phyloP scores from a whole-genome alignment of 1,284 basidiomycete species.

The Ustilago bromivora region DNA sequence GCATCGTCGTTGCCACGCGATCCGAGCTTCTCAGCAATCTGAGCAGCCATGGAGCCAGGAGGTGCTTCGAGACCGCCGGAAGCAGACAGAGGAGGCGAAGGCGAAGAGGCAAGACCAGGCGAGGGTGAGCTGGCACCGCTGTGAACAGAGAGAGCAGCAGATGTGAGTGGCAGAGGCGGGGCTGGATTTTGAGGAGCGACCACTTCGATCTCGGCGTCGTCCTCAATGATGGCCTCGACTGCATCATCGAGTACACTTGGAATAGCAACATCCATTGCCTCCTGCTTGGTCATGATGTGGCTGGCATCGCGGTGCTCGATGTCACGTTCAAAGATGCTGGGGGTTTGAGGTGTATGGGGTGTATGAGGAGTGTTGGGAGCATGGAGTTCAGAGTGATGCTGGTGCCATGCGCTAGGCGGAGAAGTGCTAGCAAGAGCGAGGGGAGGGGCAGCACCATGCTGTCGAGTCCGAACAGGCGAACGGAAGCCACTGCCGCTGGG shows the following conservation, averaged over 20 bases:
- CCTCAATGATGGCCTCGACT: conserved; percentile 64
- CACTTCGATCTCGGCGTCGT: conserved; percentile 62
- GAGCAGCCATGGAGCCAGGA: conserved; percentile 60
- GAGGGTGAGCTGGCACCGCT: conserved; percentile 48
- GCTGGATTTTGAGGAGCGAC: conserved; percentile 58
- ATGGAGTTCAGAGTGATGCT: conserved; percentile 20
- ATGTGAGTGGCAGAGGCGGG: conserved; percentile 53
- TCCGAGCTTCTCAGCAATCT: conserved; percentile 59
- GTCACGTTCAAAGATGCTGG: conserved; percentile 67
- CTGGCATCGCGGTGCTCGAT: conserved; percentile 64
- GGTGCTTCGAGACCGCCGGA: conserved; percentile 53
- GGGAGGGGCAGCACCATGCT: conserved; percentile 37
- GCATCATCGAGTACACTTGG: conserved; percentile 66
- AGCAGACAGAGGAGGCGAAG: conserved; percentile 51
- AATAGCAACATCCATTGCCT: conserved; percentile 66
- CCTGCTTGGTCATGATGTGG: conserved; percentile 60
- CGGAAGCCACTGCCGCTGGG: conserved; percentile 29
- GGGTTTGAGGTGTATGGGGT: conserved; percentile 27
- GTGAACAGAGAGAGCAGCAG: conserved; percentile 56
- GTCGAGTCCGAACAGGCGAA: conserved; percentile 29
- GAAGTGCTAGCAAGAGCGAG: conserved; percentile 27
- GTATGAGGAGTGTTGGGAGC: conserved; percentile 22
- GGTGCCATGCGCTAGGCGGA: conserved; percentile 19
- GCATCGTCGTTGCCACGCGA: conserved; percentile 21
- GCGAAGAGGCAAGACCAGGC: conserved; percentile 38